phyloP scores from a whole-genome alignment of 768 basidiomycete species.

The Dioszegia crocea region DNA sequence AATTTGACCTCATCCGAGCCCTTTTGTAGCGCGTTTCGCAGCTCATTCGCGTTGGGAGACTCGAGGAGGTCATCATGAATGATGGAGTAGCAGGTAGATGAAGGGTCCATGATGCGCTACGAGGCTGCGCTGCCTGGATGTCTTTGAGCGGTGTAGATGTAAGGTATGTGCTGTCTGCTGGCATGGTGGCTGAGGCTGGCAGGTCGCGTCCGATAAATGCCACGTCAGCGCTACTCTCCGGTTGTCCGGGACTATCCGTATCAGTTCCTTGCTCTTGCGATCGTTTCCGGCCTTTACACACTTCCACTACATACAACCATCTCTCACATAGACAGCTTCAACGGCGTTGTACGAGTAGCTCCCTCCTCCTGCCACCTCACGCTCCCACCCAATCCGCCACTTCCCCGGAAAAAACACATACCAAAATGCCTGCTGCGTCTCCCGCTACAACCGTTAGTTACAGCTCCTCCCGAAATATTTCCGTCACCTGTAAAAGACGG shows the following conservation, averaged over 20 bases:
- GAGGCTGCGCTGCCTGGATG: neutral
- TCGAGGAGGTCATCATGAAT: conserved; percentile 48
- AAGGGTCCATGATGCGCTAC: conserved; percentile 40
- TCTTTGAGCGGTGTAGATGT: neutral
- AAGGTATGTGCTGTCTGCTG: neutral
- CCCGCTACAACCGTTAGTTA: conserved; percentile 7
- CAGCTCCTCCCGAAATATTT: neutral
- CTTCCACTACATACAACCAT: neutral
- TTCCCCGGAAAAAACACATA: neutral
- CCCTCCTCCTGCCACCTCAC: neutral
- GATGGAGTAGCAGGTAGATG: conserved; percentile 48
- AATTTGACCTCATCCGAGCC: conserved; percentile 95
- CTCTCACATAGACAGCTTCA: neutral
- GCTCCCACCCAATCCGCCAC: neutral
- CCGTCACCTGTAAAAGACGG: neutral
- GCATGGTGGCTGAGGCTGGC: neutral
- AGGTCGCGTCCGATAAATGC: neutral
- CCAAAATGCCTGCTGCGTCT: conserved; percentile 7
- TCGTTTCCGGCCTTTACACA: conserved; percentile 3
- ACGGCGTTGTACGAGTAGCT: too few relatives aligned
- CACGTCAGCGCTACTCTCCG: neutral
- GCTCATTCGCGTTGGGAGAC: conserved; percentile 72
- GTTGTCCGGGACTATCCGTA: conserved; percentile 16
- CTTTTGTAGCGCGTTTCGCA: conserved; percentile 80
- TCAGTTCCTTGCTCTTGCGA: conserved; percentile 10